These are phyloP conservation scores for Schizothecium vesticola DNA, from an alignment of 495 filamentous ascomycete species.

Conservation along the genomic window DNA sequence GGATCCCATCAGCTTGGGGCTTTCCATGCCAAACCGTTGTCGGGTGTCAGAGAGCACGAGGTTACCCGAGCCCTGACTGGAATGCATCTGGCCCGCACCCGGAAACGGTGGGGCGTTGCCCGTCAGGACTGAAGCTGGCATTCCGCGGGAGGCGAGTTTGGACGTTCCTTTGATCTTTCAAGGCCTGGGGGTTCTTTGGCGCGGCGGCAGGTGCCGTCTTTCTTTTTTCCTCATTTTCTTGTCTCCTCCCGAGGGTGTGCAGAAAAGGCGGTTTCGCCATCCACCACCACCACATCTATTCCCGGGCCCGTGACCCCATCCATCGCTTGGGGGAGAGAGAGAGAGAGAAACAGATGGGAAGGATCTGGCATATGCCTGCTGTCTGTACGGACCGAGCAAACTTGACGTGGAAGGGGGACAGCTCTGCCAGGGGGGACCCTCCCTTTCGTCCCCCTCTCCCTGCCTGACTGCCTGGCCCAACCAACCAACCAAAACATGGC, in stretches of 20 bases:
- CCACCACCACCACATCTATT: background rate
- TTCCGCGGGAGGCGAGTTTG: background rate
- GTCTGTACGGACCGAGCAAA: background rate
- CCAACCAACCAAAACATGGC: constrained; percentile 2
- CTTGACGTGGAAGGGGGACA: background rate
- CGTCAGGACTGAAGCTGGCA: background rate
- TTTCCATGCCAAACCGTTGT: constrained; percentile 1
- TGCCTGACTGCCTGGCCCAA: constrained; percentile 1
- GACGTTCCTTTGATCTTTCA: background rate
- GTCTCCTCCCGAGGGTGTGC: background rate
- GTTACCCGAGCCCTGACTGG: background rate
- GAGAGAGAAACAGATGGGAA: background rate
- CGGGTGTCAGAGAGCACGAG: background rate
- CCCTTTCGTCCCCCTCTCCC: background rate
- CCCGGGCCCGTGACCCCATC: background rate
- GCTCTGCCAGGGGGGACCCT: background rate
- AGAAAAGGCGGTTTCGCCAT: background rate
- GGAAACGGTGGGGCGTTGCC: background rate
- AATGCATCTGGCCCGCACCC: background rate
- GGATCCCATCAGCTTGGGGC: background rate
- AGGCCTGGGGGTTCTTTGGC: background rate
- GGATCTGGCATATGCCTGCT: background rate
- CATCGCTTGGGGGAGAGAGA: too few species aligned
- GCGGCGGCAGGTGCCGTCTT: background rate
- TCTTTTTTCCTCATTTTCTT: background rate